A percentile compares a stretch with the other conserved stretches of the same genome.
Evolutionary conservation across 73 alveolate species (phyloP).

Genomic region (Symbiodinium natans): DNA sequence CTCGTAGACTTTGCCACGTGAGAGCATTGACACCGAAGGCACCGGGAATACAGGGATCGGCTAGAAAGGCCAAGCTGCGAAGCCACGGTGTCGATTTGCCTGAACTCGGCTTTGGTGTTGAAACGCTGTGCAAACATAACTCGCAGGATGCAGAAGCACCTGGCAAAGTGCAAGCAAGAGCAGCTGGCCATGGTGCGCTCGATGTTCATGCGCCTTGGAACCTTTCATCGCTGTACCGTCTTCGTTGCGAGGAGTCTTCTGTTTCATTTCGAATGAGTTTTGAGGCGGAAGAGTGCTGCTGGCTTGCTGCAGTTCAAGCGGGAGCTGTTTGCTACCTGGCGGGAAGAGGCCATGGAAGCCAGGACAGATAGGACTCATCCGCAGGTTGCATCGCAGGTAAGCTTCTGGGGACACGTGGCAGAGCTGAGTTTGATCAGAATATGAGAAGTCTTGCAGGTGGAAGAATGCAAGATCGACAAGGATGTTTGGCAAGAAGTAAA

Average conservation of each 20-base stretch:
- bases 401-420: no score
- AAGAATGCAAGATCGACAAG: constrained; percentile 47
- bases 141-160: constrained; percentile 56
- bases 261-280: background rate
- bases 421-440: no score
- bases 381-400: no score
- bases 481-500: constrained; percentile 29
- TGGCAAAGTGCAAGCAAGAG: constrained; percentile 29
- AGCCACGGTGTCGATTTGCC: no score
- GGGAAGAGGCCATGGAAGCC: constrained; percentile 67
- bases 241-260: background rate
- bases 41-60: constrained; percentile 29
- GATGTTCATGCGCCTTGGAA: constrained; percentile 28
- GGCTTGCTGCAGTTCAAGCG: constrained; percentile 51
- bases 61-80: constrained; percentile 23
- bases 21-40: background rate
- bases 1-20: no score
- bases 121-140: no score
- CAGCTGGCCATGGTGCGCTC: constrained; percentile 52
- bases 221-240: no score
- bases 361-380: no score
- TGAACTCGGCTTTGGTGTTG: no score
- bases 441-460: background rate
- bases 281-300: constrained; percentile 53
- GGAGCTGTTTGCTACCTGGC: constrained; percentile 45